Base-by-base conservation (phyloP, 345 rosid species). In the Syzygium oleosum region DNA sequence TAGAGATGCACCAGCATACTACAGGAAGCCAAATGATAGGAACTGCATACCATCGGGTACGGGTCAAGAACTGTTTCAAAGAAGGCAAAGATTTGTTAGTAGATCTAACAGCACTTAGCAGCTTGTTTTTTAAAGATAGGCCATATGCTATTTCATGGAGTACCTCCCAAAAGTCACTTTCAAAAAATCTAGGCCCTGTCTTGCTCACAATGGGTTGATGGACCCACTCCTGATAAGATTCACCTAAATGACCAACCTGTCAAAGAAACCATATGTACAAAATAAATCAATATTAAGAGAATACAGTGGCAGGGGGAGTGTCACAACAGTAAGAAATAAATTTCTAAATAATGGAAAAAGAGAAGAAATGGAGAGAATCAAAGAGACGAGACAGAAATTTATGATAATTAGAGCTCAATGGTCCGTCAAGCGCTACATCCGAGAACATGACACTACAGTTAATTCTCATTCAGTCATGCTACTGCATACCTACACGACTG, bases 161-260 rank as follows among this genome's bases (percentile, higher is more conserved):
- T 92, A 98, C 99, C 99, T 98, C 99, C 97, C 95, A 92, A 59
- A 97, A 94, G 84, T 96, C 96, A 90, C 94, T 98, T 88, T 93
- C 90, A 68, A 98, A 98, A 91, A 98, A 98, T 13, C 99, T 93
- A 88, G 99, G 99, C 86, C 99, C 98, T 89, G 95, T 98, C 91
- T 91, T 94, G 88, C 94, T 92, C 63, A 94, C 95, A 85, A 98
- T 98, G 88, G 99, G 99, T 90, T 97, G 98, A 91, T 98, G 99
- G 88, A 97, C 98, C 99, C 99, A 98, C 88, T 96, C 97, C 90
- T 98, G 95, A 90, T 98, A 98, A 84, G 89, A 90, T 92, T 98
- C 99, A 85, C 98, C 99, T 84, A 97, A 99, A 94, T 98, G 95
- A 87, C 99, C 99, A 89, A 98, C 99, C 99, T 98, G 91, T 25